Evolutionary conservation across 2,329 filamentous ascomycete genomes (phyloP), one percentile per base, ranked within the genome.

Genomic region (Colletotrichum zoysiae): DNA sequence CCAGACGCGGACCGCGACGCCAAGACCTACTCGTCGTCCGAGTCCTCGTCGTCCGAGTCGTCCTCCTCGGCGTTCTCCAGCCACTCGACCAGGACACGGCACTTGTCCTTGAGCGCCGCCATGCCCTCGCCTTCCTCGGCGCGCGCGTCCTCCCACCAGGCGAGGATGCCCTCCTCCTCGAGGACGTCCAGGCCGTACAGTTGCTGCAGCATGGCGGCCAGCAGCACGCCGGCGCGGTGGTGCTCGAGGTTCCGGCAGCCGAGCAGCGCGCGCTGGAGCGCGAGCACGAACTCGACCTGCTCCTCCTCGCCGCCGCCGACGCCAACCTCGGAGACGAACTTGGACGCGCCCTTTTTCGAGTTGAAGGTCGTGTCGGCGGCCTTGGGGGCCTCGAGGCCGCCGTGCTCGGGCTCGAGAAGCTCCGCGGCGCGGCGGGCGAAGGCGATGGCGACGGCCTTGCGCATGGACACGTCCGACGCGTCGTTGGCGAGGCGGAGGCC

Each of bases 401-500:
- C 86, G 67, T 86, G 82, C 35, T 86, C 85, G 16, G 82, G 84
- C 66, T 83, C 84, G 73, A 86, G 79, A 33, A 97, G 87, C 79
- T 95, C 92, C 7, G 90, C 88, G 57, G 95, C 92, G 69, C 93
- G 92, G 77, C 93, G 94, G 77, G 94, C 92, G 79, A 98, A 95
- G 0, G 95, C 93, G 2, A 92, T 90, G 2, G 94, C 94, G 33
- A 98, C 91, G 20, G 96, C 95, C 44, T 92, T 91, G 56, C 95
- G 93, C 78, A 98, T 93, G 81, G 96, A 93, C 75, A 92, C 88
- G 78, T 97, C 95, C 1, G 94, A 95, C 2, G 96, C 96, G 78
- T 98, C 94, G 77, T 93, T 94, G 66, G 92, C 92, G 81, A 99
- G 93, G 14, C 95, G 92, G n/a, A 98, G 86, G 58, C 94, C 93